Conservation (phyloP, 116 monocot species). For the Zostera marina region DNA sequence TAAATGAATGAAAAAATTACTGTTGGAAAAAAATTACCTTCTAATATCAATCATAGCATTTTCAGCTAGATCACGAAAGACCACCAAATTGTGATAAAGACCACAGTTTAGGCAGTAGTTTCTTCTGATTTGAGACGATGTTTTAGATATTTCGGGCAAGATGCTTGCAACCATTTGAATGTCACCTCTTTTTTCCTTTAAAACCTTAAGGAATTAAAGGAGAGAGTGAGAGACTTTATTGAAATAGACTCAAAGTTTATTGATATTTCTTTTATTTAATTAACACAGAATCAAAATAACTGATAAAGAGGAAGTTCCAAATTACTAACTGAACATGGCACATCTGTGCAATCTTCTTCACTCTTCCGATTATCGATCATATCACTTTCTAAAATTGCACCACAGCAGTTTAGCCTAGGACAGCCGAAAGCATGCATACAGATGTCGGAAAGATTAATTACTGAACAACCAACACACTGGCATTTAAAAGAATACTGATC, state of each 20-base stretch:
- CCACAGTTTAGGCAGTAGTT: constrained; percentile 65
- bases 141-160: constrained; percentile 18
- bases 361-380: constrained; percentile 6
- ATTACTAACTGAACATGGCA: constrained; percentile 15
- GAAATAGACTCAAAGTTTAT: background rate
- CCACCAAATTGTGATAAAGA: constrained; percentile 15
- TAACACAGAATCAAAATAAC: no score
- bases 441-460: constrained; percentile 60
- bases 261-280: no score
- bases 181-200: constrained; percentile 12
- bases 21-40: constrained; percentile 19
- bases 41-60: constrained; percentile 25
- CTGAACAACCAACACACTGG: constrained; percentile 59
- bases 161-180: constrained; percentile 33
- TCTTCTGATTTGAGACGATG: constrained; percentile 10
- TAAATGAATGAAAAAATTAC: no score
- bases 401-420: constrained; percentile 37
- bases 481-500: constrained; percentile 78
- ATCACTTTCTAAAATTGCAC: constrained; percentile 34
- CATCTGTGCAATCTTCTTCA: constrained; percentile 14
- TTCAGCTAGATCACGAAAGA: constrained; percentile 3
- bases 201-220: constrained; percentile 12
- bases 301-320: constrained; percentile 17
- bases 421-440: constrained; percentile 70
- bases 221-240: background rate